These are phyloP conservation scores for Agaricales sp. DNA, from an alignment of 1,284 basidiomycete species.

Conservation along the genomic window DNA sequence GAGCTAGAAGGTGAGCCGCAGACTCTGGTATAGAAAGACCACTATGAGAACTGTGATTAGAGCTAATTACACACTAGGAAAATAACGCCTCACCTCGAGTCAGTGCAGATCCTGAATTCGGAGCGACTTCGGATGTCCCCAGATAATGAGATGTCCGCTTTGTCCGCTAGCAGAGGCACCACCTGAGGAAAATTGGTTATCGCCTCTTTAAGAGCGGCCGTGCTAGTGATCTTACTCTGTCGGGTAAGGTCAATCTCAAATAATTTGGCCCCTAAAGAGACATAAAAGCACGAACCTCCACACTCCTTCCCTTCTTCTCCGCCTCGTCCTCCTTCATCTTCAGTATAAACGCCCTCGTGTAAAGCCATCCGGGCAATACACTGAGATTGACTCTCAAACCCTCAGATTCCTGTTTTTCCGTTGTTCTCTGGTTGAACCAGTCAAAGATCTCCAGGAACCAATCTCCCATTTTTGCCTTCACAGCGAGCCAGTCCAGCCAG, in stretches of 20 bases:
- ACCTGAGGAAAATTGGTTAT: conserved; percentile 73
- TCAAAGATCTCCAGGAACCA: conserved; percentile 73
- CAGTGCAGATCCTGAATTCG: conserved; percentile 62
- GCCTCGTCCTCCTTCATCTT: conserved; percentile 41
- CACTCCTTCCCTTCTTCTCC: background rate
- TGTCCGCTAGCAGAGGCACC: conserved; percentile 73
- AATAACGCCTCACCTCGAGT: conserved; percentile 37
- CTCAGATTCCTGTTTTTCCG: conserved; percentile 19
- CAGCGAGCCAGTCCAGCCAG: conserved; percentile 78
- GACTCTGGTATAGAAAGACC: conserved; percentile 30
- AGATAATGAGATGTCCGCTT: conserved; percentile 63
- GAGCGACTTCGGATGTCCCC: conserved; percentile 44
- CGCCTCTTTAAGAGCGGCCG: conserved; percentile 59
- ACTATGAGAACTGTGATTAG: conserved; percentile 16
- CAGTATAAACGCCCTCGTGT: conserved; percentile 65
- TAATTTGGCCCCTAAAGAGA: background rate
- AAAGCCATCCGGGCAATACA: conserved; percentile 73
- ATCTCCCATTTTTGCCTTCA: conserved; percentile 68
- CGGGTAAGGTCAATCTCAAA: too few species aligned
- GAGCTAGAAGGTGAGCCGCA: conserved; percentile 62
- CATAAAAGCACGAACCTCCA: conserved; percentile 22
- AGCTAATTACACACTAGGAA: conserved; percentile 5
- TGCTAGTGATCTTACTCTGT: conserved; percentile 47
- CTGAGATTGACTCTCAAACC: conserved; percentile 33
- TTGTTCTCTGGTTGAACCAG: conserved; percentile 25